Base-by-base conservation (phyloP, 73 alveolate genomes). In the Paramecium sonneborni region DNA sequence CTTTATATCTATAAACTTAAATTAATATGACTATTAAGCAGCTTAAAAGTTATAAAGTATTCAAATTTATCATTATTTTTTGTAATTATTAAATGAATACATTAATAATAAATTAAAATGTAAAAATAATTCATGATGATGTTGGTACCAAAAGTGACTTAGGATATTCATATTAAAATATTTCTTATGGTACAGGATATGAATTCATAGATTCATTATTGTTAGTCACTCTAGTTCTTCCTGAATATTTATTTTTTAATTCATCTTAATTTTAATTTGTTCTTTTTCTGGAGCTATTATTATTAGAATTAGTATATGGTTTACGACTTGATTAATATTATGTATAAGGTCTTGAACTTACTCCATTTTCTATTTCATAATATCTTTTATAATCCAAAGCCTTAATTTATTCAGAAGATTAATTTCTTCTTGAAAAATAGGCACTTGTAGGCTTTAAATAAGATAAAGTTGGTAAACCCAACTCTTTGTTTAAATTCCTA, bases 361-460 rank as follows among this genome's bases (percentile, higher is more conserved):
- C 90, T 24, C 90, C 90, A 79, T 79, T 39, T 26, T 38, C 90
- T 21, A 79, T 79, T 46, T 79, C 90, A 41, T 79, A 68, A 79
- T 79, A 79, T 79, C 90, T 21, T 46, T 79, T 43, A 20, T 79
- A 79, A 79, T 79, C 90, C 72, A 43, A 14, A 23, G 90, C 90
- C 12, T 79, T 79, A 20, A 79, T 79, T 23, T 79, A 46, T 46
- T 79, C 90, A 10, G 90, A 79, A 24, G 90, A 79, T 46, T 79
- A 12, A 79, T 79, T 79, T 46, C 90, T 79, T 6, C 90, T 38
- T 6, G 55, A n/a, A 79, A 20, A 43, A 24, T 79, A 79, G 1
- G 90, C 90, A 79, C 90, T 79, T 20, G 90, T 79, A 24, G 74
- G 74, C 21, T 79, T 79, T 21, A 43, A 79, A 79, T 79, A 79